A percentile compares a stretch with the other conserved stretches of the same genome.
Conservation (phyloP, 371 early-diverging fungal species). For the Capillidium rhysosporum region DNA sequence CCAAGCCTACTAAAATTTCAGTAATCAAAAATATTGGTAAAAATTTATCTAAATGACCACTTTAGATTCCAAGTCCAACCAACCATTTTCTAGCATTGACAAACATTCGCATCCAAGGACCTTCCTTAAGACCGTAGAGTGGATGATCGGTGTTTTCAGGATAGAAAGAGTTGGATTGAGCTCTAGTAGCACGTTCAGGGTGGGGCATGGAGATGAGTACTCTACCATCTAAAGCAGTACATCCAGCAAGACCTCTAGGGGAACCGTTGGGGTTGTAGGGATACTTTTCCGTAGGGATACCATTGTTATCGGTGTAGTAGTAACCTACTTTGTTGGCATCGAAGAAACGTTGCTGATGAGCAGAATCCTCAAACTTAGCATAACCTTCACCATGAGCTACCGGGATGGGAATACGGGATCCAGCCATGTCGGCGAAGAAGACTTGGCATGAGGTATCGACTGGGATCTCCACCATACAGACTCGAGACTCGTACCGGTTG, state of each 20-base stretch:
- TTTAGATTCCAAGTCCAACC: slow-evolving; percentile 9
- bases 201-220: slow-evolving; percentile 94
- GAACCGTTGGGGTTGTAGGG: slow-evolving; percentile 93
- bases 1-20: no score
- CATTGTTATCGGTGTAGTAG: slow-evolving; percentile 70
- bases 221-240: slow-evolving; percentile 64
- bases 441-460: slow-evolving; percentile 12
- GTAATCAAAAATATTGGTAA: no score
- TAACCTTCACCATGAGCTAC: slow-evolving; percentile 95
- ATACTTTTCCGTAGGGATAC: slow-evolving; percentile 47
- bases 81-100: slow-evolving; percentile 67
- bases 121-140: slow-evolving; percentile 42
- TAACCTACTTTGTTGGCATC: slow-evolving; percentile 30
- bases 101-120: slow-evolving; percentile 77
- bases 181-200: slow-evolving; percentile 79
- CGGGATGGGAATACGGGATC: slow-evolving; percentile 75
- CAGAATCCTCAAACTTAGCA: slow-evolving; percentile 40
- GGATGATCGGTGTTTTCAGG: slow-evolving; percentile 24
- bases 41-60: no score
- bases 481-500: slow-evolving; percentile 87
- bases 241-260: slow-evolving; percentile 66
- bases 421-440: slow-evolving; percentile 81
- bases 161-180: slow-evolving; percentile 73
- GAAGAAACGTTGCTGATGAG: slow-evolving; percentile 20
- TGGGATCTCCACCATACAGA: slow-evolving; percentile 48